These are phyloP conservation scores for Aaosphaeria arxii DNA, from an alignment of 2,329 filamentous ascomycete species.

Conservation along the genomic window DNA sequence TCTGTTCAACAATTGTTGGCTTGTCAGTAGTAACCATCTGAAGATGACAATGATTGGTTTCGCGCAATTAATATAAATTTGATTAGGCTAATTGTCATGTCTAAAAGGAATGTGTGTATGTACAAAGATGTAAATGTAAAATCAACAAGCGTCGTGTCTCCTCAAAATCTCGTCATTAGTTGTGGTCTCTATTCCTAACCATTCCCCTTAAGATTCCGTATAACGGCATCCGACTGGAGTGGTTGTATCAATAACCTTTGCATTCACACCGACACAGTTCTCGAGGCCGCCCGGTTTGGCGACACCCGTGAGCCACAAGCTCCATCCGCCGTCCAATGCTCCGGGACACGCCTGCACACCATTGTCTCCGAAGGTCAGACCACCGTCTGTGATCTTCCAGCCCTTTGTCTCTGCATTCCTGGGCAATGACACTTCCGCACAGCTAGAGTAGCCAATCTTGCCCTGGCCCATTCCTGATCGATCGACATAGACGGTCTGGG, in stretches of 20 bases:
- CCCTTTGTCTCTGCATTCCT: constrained; percentile 46
- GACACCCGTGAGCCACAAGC: constrained; percentile 20
- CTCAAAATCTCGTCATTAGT: not conserved
- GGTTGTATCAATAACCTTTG: constrained; percentile 18
- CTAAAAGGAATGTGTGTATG: not conserved
- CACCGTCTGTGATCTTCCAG: constrained; percentile 46
- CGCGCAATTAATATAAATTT: not conserved
- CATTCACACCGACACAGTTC: constrained; percentile 33
- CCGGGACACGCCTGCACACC: constrained; percentile 55
- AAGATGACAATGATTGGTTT: not conserved
- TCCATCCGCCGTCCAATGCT: constrained; percentile 39
- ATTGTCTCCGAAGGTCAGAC: constrained; percentile 46
- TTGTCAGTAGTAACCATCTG: not conserved
- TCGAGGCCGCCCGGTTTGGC: constrained; percentile 24
- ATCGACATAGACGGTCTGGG: constrained; percentile 54
- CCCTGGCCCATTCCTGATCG: constrained; percentile 60
- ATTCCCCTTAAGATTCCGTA: constrained; percentile 3
- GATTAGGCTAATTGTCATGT: not conserved
- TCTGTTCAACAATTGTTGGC: not conserved
- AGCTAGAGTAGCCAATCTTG: constrained; percentile 52
- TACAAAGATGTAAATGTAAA: not conserved
- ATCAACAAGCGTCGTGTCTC: not conserved
- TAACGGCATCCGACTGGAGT: constrained; percentile 19
- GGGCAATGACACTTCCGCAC: constrained; percentile 35
- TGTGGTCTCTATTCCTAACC: not conserved